These are phyloP conservation scores for Microdochium trichocladiopsis DNA, from an alignment of 2,329 filamentous ascomycete genomes.

Conservation along the genomic window DNA sequence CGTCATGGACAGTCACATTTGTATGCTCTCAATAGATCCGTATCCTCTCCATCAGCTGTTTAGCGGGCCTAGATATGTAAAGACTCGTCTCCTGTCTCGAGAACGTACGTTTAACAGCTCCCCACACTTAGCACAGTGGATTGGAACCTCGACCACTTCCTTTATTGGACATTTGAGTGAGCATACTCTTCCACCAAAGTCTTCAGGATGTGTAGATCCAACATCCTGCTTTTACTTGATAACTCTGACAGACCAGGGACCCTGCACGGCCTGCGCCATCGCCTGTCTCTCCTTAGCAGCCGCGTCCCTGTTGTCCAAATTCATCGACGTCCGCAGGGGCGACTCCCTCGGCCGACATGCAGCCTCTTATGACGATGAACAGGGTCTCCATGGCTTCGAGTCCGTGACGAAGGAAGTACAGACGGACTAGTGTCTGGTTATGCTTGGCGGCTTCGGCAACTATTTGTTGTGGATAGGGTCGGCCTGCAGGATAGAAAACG, in stretches of 20 bases:
- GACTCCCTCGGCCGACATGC: slow-evolving; percentile 21
- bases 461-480: slow-evolving; percentile 1
- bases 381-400: slow-evolving; percentile 19
- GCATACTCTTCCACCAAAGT: slow-evolving; percentile 12
- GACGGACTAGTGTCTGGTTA: slow-evolving; percentile 17
- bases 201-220: slow-evolving; percentile 10
- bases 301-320: slow-evolving; percentile 8
- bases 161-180: background rate
- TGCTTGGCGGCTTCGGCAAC: slow-evolving; percentile 11
- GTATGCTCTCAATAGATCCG: no score
- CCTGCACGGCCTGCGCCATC: slow-evolving; percentile 16
- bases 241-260: slow-evolving; percentile 21
- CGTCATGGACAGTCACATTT: no score
- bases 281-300: slow-evolving; percentile 6
- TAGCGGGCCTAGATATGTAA: no score
- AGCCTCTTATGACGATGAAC: slow-evolving; percentile 23
- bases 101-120: no score
- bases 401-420: slow-evolving; percentile 23
- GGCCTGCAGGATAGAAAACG: background rate
- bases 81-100: no score
- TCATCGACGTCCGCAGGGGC: slow-evolving; percentile 2
- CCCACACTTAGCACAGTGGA: no score
- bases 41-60: no score
- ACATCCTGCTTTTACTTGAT: slow-evolving; percentile 18
- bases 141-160: no score